phyloP scores from a whole-genome alignment of 2,329 filamentous ascomycete species.

The Stromatinia cepivora region DNA sequence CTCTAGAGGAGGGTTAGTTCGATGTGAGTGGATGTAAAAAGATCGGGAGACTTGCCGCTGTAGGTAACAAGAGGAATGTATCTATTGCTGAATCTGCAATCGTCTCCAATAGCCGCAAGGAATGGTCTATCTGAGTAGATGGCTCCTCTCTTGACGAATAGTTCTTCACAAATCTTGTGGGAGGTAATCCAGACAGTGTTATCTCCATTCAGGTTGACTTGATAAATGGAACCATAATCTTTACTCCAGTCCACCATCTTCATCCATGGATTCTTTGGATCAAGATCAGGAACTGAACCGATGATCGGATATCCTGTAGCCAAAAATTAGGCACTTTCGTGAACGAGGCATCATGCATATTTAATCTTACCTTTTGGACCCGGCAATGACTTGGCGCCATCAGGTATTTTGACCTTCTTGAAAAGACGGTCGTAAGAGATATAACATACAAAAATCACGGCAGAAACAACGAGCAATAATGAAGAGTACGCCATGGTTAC shows the following conservation, averaged over 20 bases:
- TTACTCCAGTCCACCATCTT: constrained; percentile 45
- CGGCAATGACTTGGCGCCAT: constrained; percentile 25
- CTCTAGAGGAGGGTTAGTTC: constrained; percentile 17
- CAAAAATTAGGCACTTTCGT: background rate
- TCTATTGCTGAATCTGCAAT: constrained; percentile 22
- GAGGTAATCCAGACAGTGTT: constrained; percentile 44
- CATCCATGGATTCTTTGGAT: constrained; percentile 43
- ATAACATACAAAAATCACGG: constrained; percentile 17
- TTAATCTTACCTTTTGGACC: constrained; percentile 26
- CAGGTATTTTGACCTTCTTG: constrained; percentile 21
- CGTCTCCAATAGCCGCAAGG: constrained; percentile 23
- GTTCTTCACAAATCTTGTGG: constrained; percentile 46
- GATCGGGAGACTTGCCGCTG: constrained; percentile 16
- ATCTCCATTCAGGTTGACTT: constrained; percentile 46
- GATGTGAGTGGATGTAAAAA: background rate
- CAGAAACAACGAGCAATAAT: constrained; percentile 13
- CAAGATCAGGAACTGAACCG: constrained; percentile 27
- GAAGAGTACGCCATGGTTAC: constrained; percentile 19
- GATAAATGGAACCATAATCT: constrained; percentile 46
- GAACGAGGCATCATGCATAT: background rate
- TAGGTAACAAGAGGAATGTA: constrained; percentile 26
- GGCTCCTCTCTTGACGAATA: constrained; percentile 45
- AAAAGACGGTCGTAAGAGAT: constrained; percentile 10
- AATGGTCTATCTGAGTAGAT: constrained; percentile 38
- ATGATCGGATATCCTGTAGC: constrained; percentile 26